A percentile compares a stretch with the other conserved stretches of the same genome.
These are phyloP conservation scores for Jacaranda copaia DNA, from an alignment of 257 asterid genomes.

Conservation along the genomic window DNA sequence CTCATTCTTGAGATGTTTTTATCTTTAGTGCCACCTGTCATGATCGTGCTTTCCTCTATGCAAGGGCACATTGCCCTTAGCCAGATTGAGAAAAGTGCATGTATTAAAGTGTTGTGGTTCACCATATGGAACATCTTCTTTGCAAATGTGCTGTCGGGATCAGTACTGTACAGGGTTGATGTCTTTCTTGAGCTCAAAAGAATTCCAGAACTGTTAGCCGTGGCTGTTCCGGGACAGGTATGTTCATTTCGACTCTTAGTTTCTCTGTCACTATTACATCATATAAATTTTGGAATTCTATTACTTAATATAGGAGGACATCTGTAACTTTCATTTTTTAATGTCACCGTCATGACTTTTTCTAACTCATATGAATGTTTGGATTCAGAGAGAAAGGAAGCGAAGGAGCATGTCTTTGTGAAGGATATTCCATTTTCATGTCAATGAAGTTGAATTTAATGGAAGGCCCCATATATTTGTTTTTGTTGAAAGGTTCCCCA, in stretches of 20 bases:
- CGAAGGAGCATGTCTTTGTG: not conserved
- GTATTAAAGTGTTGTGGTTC: conserved; percentile 86
- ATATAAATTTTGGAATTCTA: not conserved
- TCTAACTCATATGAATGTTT: too few relatives aligned
- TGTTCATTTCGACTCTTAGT: conserved; percentile 25
- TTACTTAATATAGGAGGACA: too few relatives aligned
- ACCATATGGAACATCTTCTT: conserved; percentile 93
- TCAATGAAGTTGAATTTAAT: not conserved
- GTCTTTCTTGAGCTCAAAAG: conserved; percentile 81
- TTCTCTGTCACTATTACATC: conserved; percentile 5
- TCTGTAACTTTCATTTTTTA: too few relatives aligned
- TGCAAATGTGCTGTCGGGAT: conserved; percentile 89
- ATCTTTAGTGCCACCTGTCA: conserved; percentile 74
- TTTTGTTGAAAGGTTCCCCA: not conserved
- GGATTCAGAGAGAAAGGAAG: too few relatives aligned
- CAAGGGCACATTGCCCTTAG: conserved; percentile 93
- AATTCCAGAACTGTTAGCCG: conserved; percentile 79
- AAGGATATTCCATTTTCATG: not conserved
- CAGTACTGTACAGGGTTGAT: conserved; percentile 73
- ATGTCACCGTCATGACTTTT: too few relatives aligned
- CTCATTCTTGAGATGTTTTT: conserved; percentile 79
- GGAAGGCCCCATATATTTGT: not conserved
- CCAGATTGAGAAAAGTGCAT: conserved; percentile 91
- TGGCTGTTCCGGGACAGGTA: conserved; percentile 98
- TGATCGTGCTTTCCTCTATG: conserved; percentile 82